Evolutionary conservation across 2,329 filamentous ascomycete species (phyloP).

Genomic region (Penicillium sp.): DNA sequence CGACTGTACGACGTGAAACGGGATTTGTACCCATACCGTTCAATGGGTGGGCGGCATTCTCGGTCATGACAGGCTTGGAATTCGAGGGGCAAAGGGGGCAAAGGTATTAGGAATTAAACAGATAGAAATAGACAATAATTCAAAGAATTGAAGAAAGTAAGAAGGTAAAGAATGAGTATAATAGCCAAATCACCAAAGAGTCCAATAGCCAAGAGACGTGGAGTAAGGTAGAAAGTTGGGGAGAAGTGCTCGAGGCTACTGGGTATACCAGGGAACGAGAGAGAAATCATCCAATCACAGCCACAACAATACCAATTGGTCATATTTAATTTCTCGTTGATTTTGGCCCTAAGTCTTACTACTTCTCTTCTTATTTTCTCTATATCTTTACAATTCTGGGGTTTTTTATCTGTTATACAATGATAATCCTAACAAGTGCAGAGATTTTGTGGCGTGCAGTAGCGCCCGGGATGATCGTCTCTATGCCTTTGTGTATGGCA

Average conservation of each 20-base stretch:
- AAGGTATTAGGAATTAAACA: slow-evolving; percentile 2
- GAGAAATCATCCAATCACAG: slow-evolving; percentile 16
- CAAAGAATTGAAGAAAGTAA: background rate
- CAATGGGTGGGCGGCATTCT: slow-evolving; percentile 28
- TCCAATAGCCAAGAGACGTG: background rate
- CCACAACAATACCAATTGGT: slow-evolving; percentile 16
- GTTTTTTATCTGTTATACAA: background rate
- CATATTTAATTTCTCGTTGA: background rate
- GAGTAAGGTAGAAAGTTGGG: slow-evolving; percentile 1
- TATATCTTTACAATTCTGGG: background rate
- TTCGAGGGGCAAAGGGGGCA: slow-evolving; percentile 15
- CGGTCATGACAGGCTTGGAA: slow-evolving; percentile 14
- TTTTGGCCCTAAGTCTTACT: no score
- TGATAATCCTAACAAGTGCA: background rate
- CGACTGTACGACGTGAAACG: slow-evolving; percentile 30
- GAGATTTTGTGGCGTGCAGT: slow-evolving; percentile 14
- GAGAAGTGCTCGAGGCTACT: slow-evolving; percentile 18
- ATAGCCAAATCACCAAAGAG: background rate
- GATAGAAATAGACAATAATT: background rate
- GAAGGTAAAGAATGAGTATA: background rate
- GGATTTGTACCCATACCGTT: slow-evolving; percentile 31
- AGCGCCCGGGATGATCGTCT: slow-evolving; percentile 13
- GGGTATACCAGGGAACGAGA: slow-evolving; percentile 20
- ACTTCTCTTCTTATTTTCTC: background rate
- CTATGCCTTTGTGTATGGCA: background rate